Evolutionary conservation across 1,284 basidiomycete species (phyloP), one percentile per base, ranked within the genome.

Genomic region (Neonothopanus nambi): DNA sequence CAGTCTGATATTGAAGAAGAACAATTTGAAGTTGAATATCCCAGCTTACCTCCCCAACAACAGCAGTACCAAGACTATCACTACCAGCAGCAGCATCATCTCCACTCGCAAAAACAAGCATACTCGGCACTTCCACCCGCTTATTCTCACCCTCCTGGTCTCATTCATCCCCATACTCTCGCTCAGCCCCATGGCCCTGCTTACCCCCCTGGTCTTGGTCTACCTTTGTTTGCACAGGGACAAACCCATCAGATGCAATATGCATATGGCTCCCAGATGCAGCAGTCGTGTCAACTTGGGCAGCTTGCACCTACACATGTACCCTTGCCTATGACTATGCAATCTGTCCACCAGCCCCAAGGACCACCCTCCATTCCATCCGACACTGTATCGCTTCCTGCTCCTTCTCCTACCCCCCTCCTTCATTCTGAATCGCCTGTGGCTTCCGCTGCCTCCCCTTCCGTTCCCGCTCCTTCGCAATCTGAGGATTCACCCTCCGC

Each of bases 61-160:
- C 48, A n/a, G n/a, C n/a, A 51, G 26, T 37, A 56, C 47, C 51
- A 63, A 45, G 52, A 55, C 42, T 33, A 33, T 33, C 30, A 42
- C 5, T 51, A 36, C 20, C 49, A 51, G 20, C 41, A n/a, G n/a
- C n/a, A 51, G 18, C 45, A 61, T 47, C 61, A 64, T 21, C 59
- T 63, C 33, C 59, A 62, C 49, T 61, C 65, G 26, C 58, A 61
- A 24, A 63, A 71, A 58, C 75, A 76, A 0, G 81, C 80, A 45
- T 73, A 73, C 43, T 71, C 72, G 53, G 71, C 71, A 56, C 72
- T 69, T 57, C 39, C 28, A 15, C 38, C 49, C 20, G 28, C 33
- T 64, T 64, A 54, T 61, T 57, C 61, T 60, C 56, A 61, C 53
- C 35, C 57, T 44, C 46, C 44, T 23, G 52, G 41, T 17, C 52